Base-by-base conservation (phyloP, 345 rosid species). In the Populus tremula region DNA sequence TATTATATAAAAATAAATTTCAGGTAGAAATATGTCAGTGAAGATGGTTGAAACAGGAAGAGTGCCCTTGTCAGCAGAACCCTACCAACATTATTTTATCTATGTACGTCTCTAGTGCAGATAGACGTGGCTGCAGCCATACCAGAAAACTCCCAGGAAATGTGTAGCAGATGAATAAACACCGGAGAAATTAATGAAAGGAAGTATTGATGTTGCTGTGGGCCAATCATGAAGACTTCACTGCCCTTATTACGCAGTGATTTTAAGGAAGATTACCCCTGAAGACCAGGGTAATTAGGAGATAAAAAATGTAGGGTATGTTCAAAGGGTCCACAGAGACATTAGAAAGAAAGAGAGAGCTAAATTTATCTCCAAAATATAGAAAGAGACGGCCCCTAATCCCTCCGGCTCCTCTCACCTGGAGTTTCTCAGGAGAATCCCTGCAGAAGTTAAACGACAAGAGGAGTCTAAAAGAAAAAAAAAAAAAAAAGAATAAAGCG, bases 191-290 rank as follows among this genome's bases (percentile, higher is more conserved):
- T 41, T 13, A 41, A 41, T 10, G 45, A 41, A 41, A 41, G 10
- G 12, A 41, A 41, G 45, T 10, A 3, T 2, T 2, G 12, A 21
- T n/a, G 62, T n/a, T 8, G 62, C 27, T 41, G 49, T 69, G 13
- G 29, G 25, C 17, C 25, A 9, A 38, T 43, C 50, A 14, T 16
- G 10, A 43, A n/a, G 29, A n/a, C 45, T 5, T 12, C 35, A 14
- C 33, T 39, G 21, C 16, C 1, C 6, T 12, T 12, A 20, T 43
- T 11, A n/a, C 59, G 23, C 39, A 63, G 17, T 47, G 36, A 33
- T 33, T 33, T 33, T 5, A 81, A 88, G 85, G 86, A 90, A 87
- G 88, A 80, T 83, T 33, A 79, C 1, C 50, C 81, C 71, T 36
- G 70, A 71, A 64, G 82, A 86, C 68, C 66, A 8, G 67, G 67